Evolutionary conservation across 441 rosid genomes (phyloP).

Genomic region (Corymbia calophylla): DNA sequence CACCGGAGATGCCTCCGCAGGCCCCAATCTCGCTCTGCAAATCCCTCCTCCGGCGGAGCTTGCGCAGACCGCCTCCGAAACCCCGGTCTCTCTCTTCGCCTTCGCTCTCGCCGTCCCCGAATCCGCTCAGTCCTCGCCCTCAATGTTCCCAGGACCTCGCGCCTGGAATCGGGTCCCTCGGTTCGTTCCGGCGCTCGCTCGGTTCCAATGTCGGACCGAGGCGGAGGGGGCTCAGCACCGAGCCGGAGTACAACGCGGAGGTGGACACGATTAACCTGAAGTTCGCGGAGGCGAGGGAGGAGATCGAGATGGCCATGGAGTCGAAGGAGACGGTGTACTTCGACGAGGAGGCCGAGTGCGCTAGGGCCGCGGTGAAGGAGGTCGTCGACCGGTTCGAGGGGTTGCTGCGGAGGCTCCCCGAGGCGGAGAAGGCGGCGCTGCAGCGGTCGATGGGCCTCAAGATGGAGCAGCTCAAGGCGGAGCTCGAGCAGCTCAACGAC

Average conservation of each 20-base stretch:
- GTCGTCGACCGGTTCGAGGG: constrained; percentile 58
- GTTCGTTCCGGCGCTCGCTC: not conserved
- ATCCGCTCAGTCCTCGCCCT: not conserved
- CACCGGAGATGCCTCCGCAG: constrained; percentile 33
- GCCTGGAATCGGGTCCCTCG: not conserved
- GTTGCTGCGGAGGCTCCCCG: constrained; percentile 44
- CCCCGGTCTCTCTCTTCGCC: constrained; percentile 3
- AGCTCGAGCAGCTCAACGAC: constrained; percentile 74
- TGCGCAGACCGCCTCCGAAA: constrained; percentile 3
- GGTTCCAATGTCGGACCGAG: constrained; percentile 9
- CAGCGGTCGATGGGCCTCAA: constrained; percentile 93
- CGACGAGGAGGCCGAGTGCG: constrained; percentile 90
- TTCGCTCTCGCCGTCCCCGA: not conserved
- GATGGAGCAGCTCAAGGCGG: constrained; percentile 94
- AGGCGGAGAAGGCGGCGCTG: constrained; percentile 45
- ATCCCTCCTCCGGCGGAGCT: constrained; percentile 13
- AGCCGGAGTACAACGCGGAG: constrained; percentile 48
- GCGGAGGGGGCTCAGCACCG: constrained; percentile 3
- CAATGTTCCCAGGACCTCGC: not conserved
- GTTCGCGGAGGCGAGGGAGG: constrained; percentile 96
- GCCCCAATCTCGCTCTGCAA: constrained; percentile 31
- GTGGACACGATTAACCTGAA: constrained; percentile 82
- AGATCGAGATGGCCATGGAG: constrained; percentile 92
- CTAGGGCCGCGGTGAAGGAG: constrained; percentile 68
- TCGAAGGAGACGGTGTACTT: constrained; percentile 93